Evolutionary conservation across 164 flowering plant species (phyloP).

Genomic region (Sextonia rubra): DNA sequence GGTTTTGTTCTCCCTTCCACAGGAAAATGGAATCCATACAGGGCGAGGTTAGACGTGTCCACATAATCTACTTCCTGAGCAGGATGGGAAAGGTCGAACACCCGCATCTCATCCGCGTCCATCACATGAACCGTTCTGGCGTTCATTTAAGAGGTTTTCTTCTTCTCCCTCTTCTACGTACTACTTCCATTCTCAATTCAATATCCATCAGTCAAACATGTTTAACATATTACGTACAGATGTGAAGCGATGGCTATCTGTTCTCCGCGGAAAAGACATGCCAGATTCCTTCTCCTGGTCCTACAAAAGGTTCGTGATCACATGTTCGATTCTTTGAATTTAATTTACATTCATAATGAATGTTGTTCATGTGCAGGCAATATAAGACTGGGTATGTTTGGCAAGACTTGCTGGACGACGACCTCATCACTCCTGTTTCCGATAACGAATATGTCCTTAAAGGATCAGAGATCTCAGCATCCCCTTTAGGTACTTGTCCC

Average conservation of each 20-base stretch:
- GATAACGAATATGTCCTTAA: conserved; percentile 72
- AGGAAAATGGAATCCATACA: conserved; percentile 29
- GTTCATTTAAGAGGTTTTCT: conserved; percentile 54
- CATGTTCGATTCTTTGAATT: not conserved
- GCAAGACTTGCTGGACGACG: conserved; percentile 74
- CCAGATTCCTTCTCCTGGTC: conserved; percentile 81
- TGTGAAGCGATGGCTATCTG: conserved; percentile 78
- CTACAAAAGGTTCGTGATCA: conserved; percentile 49
- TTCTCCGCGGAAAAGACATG: conserved; percentile 72
- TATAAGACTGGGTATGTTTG: conserved; percentile 68
- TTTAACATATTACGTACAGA: conserved; percentile 27
- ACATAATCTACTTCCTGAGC: conserved; percentile 63
- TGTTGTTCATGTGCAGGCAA: conserved; percentile 32
- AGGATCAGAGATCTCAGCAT: conserved; percentile 43
- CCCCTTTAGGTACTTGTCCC: not conserved
- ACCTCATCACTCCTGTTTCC: conserved; percentile 60
- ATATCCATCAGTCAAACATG: not conserved
- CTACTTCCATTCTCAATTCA: too few species aligned
- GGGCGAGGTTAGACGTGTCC: conserved; percentile 47
- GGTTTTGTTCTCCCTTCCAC: not conserved
- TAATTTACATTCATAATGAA: not conserved
- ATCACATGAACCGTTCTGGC: conserved; percentile 42
- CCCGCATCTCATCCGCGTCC: conserved; percentile 76
- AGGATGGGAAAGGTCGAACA: conserved; percentile 61
- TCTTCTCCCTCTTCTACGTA: not conserved